Evolutionary conservation across 2,329 filamentous ascomycete genomes (phyloP).

Genomic region (Myriosclerotinia curreyana): DNA sequence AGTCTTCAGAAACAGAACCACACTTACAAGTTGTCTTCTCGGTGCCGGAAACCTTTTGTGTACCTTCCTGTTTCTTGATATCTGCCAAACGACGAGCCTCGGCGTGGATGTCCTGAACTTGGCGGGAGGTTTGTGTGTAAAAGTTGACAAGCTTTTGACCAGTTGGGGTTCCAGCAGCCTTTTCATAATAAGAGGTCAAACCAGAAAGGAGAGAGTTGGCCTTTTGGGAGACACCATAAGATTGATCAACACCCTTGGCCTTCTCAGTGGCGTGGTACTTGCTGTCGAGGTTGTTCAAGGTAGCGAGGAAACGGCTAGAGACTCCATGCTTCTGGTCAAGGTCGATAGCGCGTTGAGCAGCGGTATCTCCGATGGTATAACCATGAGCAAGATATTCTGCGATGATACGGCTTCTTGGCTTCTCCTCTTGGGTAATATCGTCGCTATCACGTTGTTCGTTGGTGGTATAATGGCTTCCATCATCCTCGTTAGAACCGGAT

Average conservation of each 20-base stretch:
- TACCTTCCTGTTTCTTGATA: constrained; percentile 68
- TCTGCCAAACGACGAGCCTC: constrained; percentile 88
- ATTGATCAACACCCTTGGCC: constrained; percentile 78
- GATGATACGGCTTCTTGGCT: constrained; percentile 87
- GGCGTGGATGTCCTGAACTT: constrained; percentile 89
- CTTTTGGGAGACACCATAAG: constrained; percentile 75
- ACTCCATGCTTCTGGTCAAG: constrained; percentile 90
- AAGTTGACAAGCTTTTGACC: constrained; percentile 86
- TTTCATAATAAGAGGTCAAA: constrained; percentile 88
- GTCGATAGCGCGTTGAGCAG: constrained; percentile 78
- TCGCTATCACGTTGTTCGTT: constrained; percentile 58
- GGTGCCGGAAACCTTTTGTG: constrained; percentile 40
- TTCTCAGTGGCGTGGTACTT: constrained; percentile 88
- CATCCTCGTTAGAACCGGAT: constrained; percentile 59
- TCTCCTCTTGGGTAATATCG: constrained; percentile 90
- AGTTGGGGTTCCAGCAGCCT: constrained; percentile 81
- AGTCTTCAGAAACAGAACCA: constrained; percentile 43
- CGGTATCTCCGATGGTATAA: constrained; percentile 68
- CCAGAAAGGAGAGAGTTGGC: constrained; percentile 64
- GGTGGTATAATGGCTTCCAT: constrained; percentile 53
- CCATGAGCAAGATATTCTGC: constrained; percentile 97
- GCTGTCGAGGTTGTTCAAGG: constrained; percentile 72
- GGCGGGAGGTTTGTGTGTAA: constrained; percentile 79
- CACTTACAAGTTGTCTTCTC: constrained; percentile 49
- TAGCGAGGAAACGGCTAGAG: constrained; percentile 72